These are phyloP conservation scores for Agrocybe chaxingu DNA, from an alignment of 768 basidiomycete genomes.

Conservation along the genomic window DNA sequence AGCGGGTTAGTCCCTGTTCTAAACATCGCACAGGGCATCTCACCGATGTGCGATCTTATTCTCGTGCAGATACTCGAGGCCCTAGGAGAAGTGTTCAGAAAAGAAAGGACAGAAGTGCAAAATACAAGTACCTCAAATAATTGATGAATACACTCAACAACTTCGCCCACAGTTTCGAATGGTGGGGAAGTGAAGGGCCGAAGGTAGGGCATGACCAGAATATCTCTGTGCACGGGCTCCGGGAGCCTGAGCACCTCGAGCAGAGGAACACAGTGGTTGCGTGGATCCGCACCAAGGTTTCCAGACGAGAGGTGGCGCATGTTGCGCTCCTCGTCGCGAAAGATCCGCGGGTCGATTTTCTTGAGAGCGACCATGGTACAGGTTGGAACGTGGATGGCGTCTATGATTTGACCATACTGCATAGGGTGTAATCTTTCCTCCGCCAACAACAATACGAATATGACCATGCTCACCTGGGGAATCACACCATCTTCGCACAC, in stretches of 20 bases:
- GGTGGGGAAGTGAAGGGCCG: slow-evolving; percentile 21
- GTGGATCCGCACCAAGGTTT: slow-evolving; percentile 14
- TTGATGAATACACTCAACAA: slow-evolving; percentile 27
- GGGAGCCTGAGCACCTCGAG: slow-evolving; percentile 15
- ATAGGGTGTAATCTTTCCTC: not conserved
- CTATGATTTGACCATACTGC: slow-evolving; percentile 4
- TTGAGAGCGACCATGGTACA: slow-evolving; percentile 11
- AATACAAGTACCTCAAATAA: slow-evolving; percentile 28
- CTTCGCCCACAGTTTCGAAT: slow-evolving; percentile 33
- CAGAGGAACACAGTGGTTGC: slow-evolving; percentile 30
- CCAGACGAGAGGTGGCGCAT: slow-evolving; percentile 16
- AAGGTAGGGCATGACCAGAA: slow-evolving; percentile 32
- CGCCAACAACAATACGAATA: not conserved
- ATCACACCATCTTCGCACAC: not conserved
- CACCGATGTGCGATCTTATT: slow-evolving; percentile 35
- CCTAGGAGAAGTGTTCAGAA: not conserved
- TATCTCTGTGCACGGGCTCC: slow-evolving; percentile 10
- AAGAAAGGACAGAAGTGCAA: not conserved
- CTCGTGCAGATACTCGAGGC: slow-evolving; percentile 32
- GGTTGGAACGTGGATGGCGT: slow-evolving; percentile 4
- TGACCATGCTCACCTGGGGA: not conserved
- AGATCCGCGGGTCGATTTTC: not conserved
- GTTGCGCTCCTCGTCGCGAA: slow-evolving; percentile 23
- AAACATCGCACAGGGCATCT: not conserved
- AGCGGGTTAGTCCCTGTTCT: not conserved